These are phyloP conservation scores for Ceratobasidium papillatum DNA, from an alignment of 1,284 basidiomycete genomes.

Conservation along the genomic window DNA sequence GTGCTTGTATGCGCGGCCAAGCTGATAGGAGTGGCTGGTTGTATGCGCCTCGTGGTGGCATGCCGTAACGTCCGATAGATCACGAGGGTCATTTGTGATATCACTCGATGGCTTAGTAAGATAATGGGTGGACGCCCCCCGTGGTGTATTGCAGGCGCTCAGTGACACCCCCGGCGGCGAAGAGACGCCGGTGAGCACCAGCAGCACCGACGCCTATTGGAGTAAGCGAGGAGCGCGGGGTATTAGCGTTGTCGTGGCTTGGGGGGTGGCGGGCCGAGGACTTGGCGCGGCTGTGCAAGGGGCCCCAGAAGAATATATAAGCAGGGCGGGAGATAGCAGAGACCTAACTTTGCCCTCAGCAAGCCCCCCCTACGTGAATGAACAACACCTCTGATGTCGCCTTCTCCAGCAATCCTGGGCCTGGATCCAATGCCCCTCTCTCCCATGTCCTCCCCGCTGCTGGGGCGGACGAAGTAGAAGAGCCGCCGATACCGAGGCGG, in stretches of 20 bases:
- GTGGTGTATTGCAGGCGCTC: not conserved
- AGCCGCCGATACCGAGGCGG: conserved; percentile 41
- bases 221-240: not conserved
- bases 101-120: conserved; percentile 26
- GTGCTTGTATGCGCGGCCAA: conserved; percentile 23
- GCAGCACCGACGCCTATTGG: not conserved
- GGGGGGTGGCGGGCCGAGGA: not conserved
- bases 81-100: conserved; percentile 14
- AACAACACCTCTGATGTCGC: conserved; percentile 32
- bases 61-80: conserved; percentile 16
- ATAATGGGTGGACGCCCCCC: not conserved
- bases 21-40: not conserved
- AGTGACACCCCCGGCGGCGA: not conserved
- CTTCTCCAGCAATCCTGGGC: conserved; percentile 24
- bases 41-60: conserved; percentile 26
- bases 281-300: conserved; percentile 35
- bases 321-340: not conserved
- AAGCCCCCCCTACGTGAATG: conserved; percentile 15
- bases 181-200: conserved; percentile 20
- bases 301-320: conserved; percentile 4
- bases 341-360: not conserved
- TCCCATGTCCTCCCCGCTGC: conserved; percentile 32
- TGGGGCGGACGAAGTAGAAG: conserved; percentile 13
- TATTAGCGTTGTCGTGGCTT: not conserved
- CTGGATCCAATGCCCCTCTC: conserved; percentile 10